These are phyloP conservation scores for Panicum virgatum DNA, from an alignment of 202 grass and related monocot genomes.

Conservation along the genomic window DNA sequence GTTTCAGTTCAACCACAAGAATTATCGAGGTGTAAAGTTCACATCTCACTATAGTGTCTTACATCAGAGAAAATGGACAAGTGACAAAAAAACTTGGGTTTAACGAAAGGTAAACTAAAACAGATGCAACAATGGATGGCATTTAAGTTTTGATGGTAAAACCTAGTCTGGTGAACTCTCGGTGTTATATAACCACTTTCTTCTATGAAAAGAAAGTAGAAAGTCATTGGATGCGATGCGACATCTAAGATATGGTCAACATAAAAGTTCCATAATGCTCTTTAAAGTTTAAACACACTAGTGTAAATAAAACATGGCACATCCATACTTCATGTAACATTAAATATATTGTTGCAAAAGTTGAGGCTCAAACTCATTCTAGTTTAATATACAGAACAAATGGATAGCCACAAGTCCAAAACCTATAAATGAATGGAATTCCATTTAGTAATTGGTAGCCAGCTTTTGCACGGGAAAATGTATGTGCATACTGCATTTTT, in stretches of 20 bases:
- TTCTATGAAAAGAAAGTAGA: neutral
- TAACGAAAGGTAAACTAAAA: neutral
- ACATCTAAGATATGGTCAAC: neutral
- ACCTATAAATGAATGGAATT: neutral
- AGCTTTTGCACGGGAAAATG: constrained; percentile 19
- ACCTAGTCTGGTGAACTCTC: neutral
- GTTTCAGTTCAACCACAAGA: no score
- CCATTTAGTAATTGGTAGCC: neutral
- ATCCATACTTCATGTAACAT: neutral
- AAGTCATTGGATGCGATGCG: neutral
- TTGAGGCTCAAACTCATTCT: neutral
- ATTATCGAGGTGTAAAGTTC: no score
- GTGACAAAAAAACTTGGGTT: neutral
- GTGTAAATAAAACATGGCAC: neutral
- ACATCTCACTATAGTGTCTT: neutral
- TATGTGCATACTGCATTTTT: neutral
- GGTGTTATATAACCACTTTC: neutral
- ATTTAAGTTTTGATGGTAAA: neutral
- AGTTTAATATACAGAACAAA: neutral
- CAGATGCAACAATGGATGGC: neutral
- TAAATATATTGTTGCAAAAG: neutral
- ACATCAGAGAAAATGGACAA: neutral
- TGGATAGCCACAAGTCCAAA: neutral
- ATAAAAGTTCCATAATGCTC: neutral
- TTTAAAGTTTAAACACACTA: neutral